Base-by-base conservation (phyloP, 2,329 filamentous ascomycete genomes). In the Myriosclerotinia curreyana region DNA sequence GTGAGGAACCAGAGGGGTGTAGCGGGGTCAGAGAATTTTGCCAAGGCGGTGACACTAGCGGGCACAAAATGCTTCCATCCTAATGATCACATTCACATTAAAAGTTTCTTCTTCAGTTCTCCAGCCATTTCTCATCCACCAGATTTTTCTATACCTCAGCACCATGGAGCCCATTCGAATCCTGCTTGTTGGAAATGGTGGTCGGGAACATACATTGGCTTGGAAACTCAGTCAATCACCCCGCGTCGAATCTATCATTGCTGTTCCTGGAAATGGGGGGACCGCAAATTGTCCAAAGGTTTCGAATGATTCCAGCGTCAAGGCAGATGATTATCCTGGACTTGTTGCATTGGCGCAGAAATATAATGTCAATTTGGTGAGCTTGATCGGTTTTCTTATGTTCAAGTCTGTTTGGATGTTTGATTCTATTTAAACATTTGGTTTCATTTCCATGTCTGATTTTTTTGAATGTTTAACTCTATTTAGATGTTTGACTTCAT, bases 161-260 rank as follows among this genome's bases (percentile, higher is more conserved):
- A 48, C 28, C 5, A 71, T 71, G 68, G 67, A 68, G 46, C 50
- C 64, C 34, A 65, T 72, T 63, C 84, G 87, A 71, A 83, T 97
- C 71, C 87, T 98, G 68, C 86, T 98, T 68, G 87, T 98, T 69
- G 94, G 95, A 73, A 96, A 94, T 75, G 95, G 95, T 70, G 95
- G 94, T 71, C 88, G 95, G 72, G 95, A 99, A 79, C 92, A 98
- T 78, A 91, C 93, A 54, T 84, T 97, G 68, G 92, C 93, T 50
- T 98, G 93, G 93, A 97, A 96, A 79, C 82, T 98, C 67, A 86
- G 88, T 74, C 89, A 96, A 76, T 96, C 92, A 20, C 81, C 87
- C 50, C 82, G 83, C 53, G 91, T 96, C 66, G 86, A 91, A 72
- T 83, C 86, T 71, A 94, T 98, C 74, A 81, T 83, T 70, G 84